A percentile compares a stretch with the other conserved stretches of the same genome.
These are phyloP conservation scores for Globisporangium yorkense DNA, from an alignment of 352 stramenopile genomes.

Conservation along the genomic window DNA sequence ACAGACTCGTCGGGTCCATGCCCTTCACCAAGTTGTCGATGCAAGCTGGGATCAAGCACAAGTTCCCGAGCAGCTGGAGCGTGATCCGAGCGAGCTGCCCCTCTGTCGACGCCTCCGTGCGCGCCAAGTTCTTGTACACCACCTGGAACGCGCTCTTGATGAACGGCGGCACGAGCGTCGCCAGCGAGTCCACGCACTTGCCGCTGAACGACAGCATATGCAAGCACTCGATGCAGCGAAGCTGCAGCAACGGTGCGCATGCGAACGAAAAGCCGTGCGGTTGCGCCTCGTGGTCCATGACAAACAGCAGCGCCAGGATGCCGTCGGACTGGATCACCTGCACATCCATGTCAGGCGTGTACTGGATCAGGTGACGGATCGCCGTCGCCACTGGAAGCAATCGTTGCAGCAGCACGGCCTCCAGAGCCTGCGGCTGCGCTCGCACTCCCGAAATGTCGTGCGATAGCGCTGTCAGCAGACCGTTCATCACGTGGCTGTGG, in stretches of 20 bases:
- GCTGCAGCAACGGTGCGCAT: slow-evolving; percentile 62
- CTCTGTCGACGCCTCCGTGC: slow-evolving; percentile 74
- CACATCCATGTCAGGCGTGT: slow-evolving; percentile 77
- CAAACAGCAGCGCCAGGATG: slow-evolving; percentile 61
- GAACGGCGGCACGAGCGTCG: slow-evolving; percentile 70
- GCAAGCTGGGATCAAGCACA: slow-evolving; percentile 81
- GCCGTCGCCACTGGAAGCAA: slow-evolving; percentile 74
- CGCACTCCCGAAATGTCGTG: slow-evolving; percentile 71
- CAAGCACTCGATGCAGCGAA: slow-evolving; percentile 81
- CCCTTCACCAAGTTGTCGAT: slow-evolving; percentile 86
- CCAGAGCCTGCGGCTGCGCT: slow-evolving; percentile 56
- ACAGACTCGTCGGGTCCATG: slow-evolving; percentile 74
- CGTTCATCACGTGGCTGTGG: slow-evolving; percentile 66
- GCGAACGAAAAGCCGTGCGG: slow-evolving; percentile 77
- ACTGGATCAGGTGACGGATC: slow-evolving; percentile 78
- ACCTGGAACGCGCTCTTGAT: slow-evolving; percentile 83
- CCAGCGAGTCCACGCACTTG: slow-evolving; percentile 70
- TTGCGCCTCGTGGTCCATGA: slow-evolving; percentile 79
- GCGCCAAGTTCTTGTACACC: slow-evolving; percentile 78
- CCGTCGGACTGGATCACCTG: slow-evolving; percentile 76
- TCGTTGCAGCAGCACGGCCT: slow-evolving; percentile 61
- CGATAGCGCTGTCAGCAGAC: slow-evolving; percentile 57
- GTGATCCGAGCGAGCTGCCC: slow-evolving; percentile 74
- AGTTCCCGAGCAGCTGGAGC: slow-evolving; percentile 76
- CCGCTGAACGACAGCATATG: slow-evolving; percentile 87